Evolutionary conservation across 1,284 basidiomycete species (phyloP).

Genomic region (Singerocomus rubriflavus): DNA sequence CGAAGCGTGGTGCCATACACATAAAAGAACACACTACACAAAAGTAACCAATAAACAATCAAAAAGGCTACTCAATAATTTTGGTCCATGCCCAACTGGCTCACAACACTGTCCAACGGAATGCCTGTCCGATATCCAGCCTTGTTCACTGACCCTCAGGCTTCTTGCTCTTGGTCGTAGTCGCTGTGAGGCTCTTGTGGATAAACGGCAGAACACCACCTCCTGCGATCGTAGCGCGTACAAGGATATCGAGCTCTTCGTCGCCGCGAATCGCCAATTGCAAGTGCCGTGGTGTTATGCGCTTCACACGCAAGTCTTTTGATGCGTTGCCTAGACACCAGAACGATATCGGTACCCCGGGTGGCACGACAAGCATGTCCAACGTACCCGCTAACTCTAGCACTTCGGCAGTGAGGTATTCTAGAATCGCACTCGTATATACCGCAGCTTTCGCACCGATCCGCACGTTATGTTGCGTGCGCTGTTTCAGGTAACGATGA

Average conservation of each 20-base stretch:
- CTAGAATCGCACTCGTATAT: constrained; percentile 88
- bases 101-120: constrained; percentile 5
- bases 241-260: constrained; percentile 84
- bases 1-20: constrained; percentile 9
- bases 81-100: constrained; percentile 3
- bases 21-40: constrained; percentile 14
- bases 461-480: constrained; percentile 91
- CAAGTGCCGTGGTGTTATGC: constrained; percentile 92
- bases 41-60: constrained; percentile 5
- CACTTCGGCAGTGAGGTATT: constrained; percentile 90
- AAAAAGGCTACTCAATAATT: constrained; percentile 19
- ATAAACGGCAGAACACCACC: constrained; percentile 96
- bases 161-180: constrained; percentile 30
- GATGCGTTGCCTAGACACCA: constrained; percentile 85
- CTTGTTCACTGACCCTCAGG: constrained; percentile 27
- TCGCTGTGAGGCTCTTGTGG: constrained; percentile 77
- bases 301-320: constrained; percentile 93
- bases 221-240: constrained; percentile 69
- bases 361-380: background rate
- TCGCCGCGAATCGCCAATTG: constrained; percentile 96
- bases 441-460: constrained; percentile 93
- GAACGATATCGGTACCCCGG: background rate
- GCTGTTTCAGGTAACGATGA: constrained; percentile 90
- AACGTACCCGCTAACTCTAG: constrained; percentile 80
- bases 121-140: background rate